phyloP scores from a whole-genome alignment of 2,329 filamentous ascomycete genomes.

The Epichloe elymi region DNA sequence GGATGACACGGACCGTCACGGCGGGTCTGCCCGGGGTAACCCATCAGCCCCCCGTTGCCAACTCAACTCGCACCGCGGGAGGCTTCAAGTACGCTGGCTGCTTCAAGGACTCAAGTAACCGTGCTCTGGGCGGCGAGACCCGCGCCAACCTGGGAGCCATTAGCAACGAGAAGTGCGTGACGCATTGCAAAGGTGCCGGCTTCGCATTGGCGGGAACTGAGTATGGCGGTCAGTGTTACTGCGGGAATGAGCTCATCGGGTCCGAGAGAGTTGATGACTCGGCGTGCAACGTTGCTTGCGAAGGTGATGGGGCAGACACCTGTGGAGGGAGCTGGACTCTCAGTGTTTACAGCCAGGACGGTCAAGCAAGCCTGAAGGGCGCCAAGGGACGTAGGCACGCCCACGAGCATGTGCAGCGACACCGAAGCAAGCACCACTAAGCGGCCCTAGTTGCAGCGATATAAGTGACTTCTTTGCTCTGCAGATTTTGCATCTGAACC shows the following conservation, averaged over 20 bases:
- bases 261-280: constrained; percentile 29
- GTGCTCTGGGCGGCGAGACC: constrained; percentile 25
- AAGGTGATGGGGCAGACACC: constrained; percentile 30
- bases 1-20: constrained; percentile 31
- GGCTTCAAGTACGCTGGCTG: constrained; percentile 30
- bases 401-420: constrained; percentile 23
- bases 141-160: constrained; percentile 29
- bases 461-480: not conserved
- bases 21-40: constrained; percentile 11
- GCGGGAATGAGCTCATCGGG: constrained; percentile 23
- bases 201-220: constrained; percentile 36
- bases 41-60: constrained; percentile 1
- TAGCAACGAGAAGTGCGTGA: constrained; percentile 32
- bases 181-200: constrained; percentile 30
- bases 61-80: constrained; percentile 8
- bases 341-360: constrained; percentile 29
- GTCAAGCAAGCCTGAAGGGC: constrained; percentile 15
- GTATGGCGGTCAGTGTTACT: constrained; percentile 41
- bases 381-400: constrained; percentile 22
- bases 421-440: constrained; percentile 19
- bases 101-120: constrained; percentile 24
- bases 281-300: constrained; percentile 31
- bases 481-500: not conserved
- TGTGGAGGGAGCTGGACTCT: constrained; percentile 38
- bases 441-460: not conserved